Evolutionary conservation across 164 flowering plant genomes (phyloP), one percentile per base, ranked within the genome.

Genomic region (Magnolia kwangsiensis): DNA sequence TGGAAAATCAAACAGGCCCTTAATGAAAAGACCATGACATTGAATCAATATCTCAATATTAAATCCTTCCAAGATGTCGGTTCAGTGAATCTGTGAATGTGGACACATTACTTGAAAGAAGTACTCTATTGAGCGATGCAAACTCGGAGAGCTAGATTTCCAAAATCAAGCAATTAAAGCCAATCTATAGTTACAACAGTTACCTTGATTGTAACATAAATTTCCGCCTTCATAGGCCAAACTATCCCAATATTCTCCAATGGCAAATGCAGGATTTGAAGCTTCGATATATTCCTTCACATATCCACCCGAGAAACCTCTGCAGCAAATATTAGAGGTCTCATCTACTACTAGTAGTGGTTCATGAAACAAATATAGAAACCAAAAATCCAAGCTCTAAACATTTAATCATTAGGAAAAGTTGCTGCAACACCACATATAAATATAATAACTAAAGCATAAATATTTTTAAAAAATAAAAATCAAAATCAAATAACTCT

Each of bases 191-290:
- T 73, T 69, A 8, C 63, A 66, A 65, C 9, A 55, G 51, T 64
- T 80, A 88, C 91, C 91, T 87, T 88, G 91, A 74, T 89, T 89
- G 80, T 89, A 89, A 73, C 87, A 86, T 76, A 89, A 73, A 73
- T 86, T 82, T 68, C 91, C 90, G 66, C 88, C 85, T 81, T 86
- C 89, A 81, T 88, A 89, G 68, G 84, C 80, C 75, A 89, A 80
- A 74, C 88, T 85, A 75, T 89, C 92, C 92, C 92, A 89, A 68
- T 89, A 86, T 83, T 89, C 92, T 69, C 90, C 92, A 71, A 89
- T 85, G 18, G 92, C 86, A 84, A 88, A 89, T 70, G 86, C 87
- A 73, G 92, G 92, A 72, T 81, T 83, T 72, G 90, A 86, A 75
- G 85, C 78, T 78, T 86, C 87, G 45, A 89, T 84, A 74, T 87